Percentiles rank a stretch among this genome's conserved stretches.
Evolutionary conservation across 1,284 basidiomycete genomes (phyloP).

Genomic region (Trichosporon faecale): DNA sequence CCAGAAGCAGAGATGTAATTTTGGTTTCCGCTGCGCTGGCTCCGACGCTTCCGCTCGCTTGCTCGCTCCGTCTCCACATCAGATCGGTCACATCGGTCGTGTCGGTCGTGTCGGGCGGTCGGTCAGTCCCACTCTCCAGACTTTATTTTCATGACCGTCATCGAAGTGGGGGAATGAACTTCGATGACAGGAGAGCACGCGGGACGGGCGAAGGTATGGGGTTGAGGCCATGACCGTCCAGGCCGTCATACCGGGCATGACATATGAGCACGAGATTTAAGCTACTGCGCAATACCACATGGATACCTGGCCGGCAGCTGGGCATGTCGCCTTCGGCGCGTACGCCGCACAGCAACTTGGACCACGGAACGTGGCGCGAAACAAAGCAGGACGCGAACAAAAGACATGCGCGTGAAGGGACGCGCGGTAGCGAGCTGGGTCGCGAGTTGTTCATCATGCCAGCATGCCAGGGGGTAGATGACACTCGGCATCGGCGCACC

Average conservation of each 20-base stretch:
- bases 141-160: neutral
- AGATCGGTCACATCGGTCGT: neutral
- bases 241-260: neutral
- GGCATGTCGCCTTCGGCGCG: neutral
- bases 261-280: neutral
- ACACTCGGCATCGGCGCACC: neutral
- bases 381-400: no score
- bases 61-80: neutral
- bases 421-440: neutral
- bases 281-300: neutral
- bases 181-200: neutral
- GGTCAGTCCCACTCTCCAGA: neutral
- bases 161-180: neutral
- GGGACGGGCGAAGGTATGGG: neutral
- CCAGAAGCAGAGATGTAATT: neutral
- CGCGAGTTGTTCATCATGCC: neutral
- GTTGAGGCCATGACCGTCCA: neutral
- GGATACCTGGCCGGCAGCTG: neutral
- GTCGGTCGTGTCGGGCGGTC: no score
- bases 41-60: neutral
- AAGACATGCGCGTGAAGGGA: neutral
- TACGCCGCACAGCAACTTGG: neutral
- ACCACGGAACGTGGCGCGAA: neutral
- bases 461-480: neutral
- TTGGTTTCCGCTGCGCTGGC: neutral